phyloP scores from a whole-genome alignment of 495 filamentous ascomycete genomes.

The Usnea hakonensis region DNA sequence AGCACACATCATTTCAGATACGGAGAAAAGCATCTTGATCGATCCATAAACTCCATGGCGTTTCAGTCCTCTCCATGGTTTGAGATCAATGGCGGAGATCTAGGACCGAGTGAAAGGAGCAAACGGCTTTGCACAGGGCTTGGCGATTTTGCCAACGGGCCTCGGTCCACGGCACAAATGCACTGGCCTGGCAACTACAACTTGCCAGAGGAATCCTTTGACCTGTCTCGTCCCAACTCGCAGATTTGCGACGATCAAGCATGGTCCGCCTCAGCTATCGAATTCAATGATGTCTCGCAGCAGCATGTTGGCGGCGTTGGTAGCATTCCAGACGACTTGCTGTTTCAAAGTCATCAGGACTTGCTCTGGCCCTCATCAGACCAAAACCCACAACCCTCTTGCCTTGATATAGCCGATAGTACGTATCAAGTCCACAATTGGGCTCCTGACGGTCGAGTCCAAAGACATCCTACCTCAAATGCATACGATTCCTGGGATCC shows the following conservation, averaged over 20 bases:
- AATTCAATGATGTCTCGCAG: background rate
- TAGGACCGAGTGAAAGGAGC: background rate
- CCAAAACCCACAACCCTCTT: background rate
- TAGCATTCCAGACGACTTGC: background rate
- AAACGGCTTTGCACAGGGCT: conserved; percentile 4
- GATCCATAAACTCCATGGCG: background rate
- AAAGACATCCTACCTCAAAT: background rate
- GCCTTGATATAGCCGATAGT: background rate
- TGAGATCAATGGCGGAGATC: background rate
- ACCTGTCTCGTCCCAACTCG: background rate
- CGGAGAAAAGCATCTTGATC: background rate
- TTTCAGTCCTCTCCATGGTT: background rate
- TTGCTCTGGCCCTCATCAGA: background rate
- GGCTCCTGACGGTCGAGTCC: background rate
- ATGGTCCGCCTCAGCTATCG: background rate
- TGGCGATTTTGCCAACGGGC: background rate
- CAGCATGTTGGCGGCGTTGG: background rate
- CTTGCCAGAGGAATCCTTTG: background rate
- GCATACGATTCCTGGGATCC: background rate
- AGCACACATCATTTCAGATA: background rate
- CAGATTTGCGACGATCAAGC: background rate
- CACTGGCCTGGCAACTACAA: background rate
- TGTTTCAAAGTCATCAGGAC: background rate
- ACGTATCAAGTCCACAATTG: background rate
- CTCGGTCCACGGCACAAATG: background rate